Evolutionary conservation across 192 early-diverging fungal species (phyloP), one percentile per base, ranked within the genome.

Genomic region (Piromyces sp.): DNA sequence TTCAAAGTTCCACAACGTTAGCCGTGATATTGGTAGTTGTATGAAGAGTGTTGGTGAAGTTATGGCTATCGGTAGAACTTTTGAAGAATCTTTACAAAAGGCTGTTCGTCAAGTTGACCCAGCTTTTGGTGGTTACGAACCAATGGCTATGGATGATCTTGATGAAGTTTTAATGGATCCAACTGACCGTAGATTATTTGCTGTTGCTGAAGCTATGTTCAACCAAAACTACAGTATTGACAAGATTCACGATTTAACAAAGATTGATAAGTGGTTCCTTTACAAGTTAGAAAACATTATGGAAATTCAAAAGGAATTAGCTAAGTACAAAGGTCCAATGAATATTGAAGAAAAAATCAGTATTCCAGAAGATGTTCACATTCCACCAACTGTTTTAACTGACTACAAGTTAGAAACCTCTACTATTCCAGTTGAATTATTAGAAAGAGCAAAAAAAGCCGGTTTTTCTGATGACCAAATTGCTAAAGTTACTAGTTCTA

Each of bases 11-110:
- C 90, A 93, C 80, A 94, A 94, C 84, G 97, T 99, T 30, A 88
- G 89, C 82, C 92, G 93, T 84, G 90, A 94, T 79, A 90, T 96
- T 79, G 95, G 95, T 22, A 93, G 92, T 29, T 90, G 92, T 68
- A 98, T 98, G 96, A 99, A 99, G 81, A 68, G 51, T 68, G 97
- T 99, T 5, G 97, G 97, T 81, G 97, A 99, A 84, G 96, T 99
- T 80, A 99, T 99, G 97, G 95, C 95, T 9, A 97, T 99, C 85
- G 97, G 96, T 28, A 92, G 97, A 80, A 97, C 95, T 0, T 99
- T 95, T 82, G 97, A 99, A 87, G 97, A 99, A 87, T 91, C 90
- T 38, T 86, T 99, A 83, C 97, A 99, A 85, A 99, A 99, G 86
- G 95, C 95, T 37, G 92, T 98, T 84, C 95, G 97, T 79, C 93